Evolutionary conservation across 148 eudicot genomes (phyloP), one percentile per base, ranked within the genome.

Genomic region (Nepenthes mirabilis): DNA sequence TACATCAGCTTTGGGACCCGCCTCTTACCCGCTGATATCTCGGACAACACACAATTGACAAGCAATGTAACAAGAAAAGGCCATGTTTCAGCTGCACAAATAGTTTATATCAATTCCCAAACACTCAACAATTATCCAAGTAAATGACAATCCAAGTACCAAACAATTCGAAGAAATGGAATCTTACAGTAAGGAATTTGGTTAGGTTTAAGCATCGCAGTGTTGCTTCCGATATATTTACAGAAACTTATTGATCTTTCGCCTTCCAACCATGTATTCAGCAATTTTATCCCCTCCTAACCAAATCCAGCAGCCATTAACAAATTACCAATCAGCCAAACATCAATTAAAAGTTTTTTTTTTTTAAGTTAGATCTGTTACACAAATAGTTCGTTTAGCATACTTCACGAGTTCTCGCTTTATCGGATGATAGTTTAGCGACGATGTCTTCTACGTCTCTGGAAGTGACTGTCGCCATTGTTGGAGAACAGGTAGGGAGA

Each of bases 41-140:
- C 99, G 74, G 81, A 59, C 2, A 71, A 56, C 35, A 72, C 72
- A 75, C 95, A 86, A 62, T 77, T 75, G 60, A 70, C 79, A 65
- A 93, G 71, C 75, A 86, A 68, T 55, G 75, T 77, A 54, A 86
- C 62, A 23, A 93, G 87, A 79, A 77, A 88, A 36, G 99, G 91
- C 99, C 99, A 93, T 7, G 94, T 88, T 62, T 93, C 95, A 60
- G 86, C 99, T 93, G 80, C 75, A 60, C 9, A 51, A n/a, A 32
- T 36, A 55, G 2, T 55, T 33, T 11, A 55, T 53, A 9, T 55
- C 58, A 33, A 32, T 2, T 23, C 13, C 11, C 6, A 33, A 55
- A 55, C 35, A 34, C 58, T 2, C 11, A 34, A 32, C 0, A 3
- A 34, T 55, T 33, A 10, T 55, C 13, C 34, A 36, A 47, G 32